Evolutionary conservation across 2,329 filamentous ascomycete species (phyloP).

Genomic region (Decorospora gaudefroyi): DNA sequence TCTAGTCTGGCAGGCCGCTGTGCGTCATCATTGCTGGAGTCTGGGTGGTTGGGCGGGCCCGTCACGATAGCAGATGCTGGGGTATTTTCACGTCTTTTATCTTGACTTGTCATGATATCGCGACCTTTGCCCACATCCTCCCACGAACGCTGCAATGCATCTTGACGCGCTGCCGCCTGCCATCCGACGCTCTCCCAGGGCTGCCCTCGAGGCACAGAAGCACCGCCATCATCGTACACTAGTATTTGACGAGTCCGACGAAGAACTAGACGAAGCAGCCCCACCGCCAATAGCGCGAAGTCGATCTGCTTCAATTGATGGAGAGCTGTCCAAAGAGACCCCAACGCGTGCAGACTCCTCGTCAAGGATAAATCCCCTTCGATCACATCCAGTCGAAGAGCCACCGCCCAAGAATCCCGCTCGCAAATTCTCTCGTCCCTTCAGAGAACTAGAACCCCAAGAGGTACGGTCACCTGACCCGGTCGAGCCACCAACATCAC

Average conservation of each 20-base stretch:
- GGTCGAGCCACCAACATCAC: conserved; percentile 16
- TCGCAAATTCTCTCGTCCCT: conserved; percentile 27
- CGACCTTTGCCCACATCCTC: conserved; percentile 10
- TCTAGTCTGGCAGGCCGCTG: conserved; percentile 8
- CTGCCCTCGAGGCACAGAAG: conserved; percentile 22
- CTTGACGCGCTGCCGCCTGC: conserved; percentile 19
- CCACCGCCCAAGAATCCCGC: conserved; percentile 10
- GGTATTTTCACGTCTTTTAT: conserved; percentile 3
- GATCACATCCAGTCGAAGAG: conserved; percentile 22
- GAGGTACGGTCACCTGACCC: conserved; percentile 10
- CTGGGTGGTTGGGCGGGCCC: conserved; percentile 7
- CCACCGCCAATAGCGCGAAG: conserved; percentile 26
- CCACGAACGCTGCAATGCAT: conserved; percentile 21
- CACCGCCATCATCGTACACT: conserved; percentile 17
- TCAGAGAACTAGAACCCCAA: conserved; percentile 19
- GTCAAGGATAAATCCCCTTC: conserved; percentile 27
- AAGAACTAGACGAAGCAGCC: conserved; percentile 23
- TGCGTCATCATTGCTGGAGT: conserved; percentile 13
- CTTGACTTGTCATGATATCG: conserved; percentile 2
- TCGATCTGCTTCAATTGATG: conserved; percentile 15
- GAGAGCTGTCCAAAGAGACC: neutral
- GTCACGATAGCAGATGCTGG: conserved; percentile 6
- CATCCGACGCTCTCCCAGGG: conserved; percentile 29
- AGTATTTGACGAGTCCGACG: conserved; percentile 15
- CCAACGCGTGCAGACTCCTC: conserved; percentile 11